Percentiles rank a stretch among this genome's conserved stretches.
Evolutionary conservation across 495 filamentous ascomycete species (phyloP).

Genomic region (Trichoderma orchidacearum): DNA sequence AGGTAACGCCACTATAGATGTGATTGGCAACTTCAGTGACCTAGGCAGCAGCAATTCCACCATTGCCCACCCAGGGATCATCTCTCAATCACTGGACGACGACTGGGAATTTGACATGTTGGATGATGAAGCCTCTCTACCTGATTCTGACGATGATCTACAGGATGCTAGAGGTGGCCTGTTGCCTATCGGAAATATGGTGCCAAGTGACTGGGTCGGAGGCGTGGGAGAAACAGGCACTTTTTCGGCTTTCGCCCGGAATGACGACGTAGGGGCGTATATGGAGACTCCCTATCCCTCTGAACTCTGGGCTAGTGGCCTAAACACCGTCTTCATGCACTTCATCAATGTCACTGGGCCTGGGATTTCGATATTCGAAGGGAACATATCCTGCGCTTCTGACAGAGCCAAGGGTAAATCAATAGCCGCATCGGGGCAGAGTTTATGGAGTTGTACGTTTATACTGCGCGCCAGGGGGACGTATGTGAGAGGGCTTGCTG

Average conservation of each 20-base stretch:
- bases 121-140: conserved; percentile 52
- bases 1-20: not conserved
- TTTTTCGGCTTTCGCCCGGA: conserved; percentile 24
- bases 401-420: not conserved
- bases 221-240: conserved; percentile 21
- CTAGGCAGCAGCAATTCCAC: not conserved
- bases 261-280: conserved; percentile 67
- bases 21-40: not conserved
- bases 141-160: conserved; percentile 38
- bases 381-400: conserved; percentile 59
- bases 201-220: conserved; percentile 16
- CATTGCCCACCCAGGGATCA: not conserved
- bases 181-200: conserved; percentile 6
- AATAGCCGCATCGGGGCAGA: conserved; percentile 49
- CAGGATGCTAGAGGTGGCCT: not conserved
- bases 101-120: conserved; percentile 32
- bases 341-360: conserved; percentile 86
- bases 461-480: not conserved
- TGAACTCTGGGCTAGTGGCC: conserved; percentile 69
- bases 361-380: conserved; percentile 75
- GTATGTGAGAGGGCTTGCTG: not conserved
- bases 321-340: conserved; percentile 79
- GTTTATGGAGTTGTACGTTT: conserved; percentile 60
- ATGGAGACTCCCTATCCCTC: conserved; percentile 59
- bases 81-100: not conserved